Evolutionary conservation across 2,329 filamentous ascomycete genomes (phyloP), one percentile per base, ranked within the genome.

Genomic region (Lachnellula arida): DNA sequence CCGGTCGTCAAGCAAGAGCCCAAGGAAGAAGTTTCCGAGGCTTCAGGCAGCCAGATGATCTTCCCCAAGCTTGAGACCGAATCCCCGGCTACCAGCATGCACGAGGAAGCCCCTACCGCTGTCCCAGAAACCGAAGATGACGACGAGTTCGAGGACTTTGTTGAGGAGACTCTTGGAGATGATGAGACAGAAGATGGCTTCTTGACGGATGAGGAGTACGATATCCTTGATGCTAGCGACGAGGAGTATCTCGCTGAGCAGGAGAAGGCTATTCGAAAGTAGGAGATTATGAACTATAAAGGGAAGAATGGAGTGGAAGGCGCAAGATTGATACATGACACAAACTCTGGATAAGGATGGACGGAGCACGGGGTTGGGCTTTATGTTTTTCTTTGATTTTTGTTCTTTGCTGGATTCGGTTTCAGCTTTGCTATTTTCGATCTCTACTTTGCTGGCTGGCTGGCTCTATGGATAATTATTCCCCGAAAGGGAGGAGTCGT

Each of bases 1-100:
- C 50, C 60, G 46, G 51, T 60, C 35, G 46, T 68, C 32, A 68
- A 73, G 60, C 70, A 76, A 63, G 68, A 71, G 61, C 59, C 49
- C 58, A 68, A 62, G 63, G 63, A 71, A n/a, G 70, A 73, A 47
- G 60, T 69, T 22, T 61, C 56, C 28, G 60, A 68, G 23, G 60
- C 65, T 9, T 68, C 74, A 50, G 65, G 71, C 42, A 89, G 86
- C 73, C 84, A 86, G 66, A 97, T 97, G 91, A 92, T 97, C 70
- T 97, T 97, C 81, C 94, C 94, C 58, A 96, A 89, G 73, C 81
- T 97, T 40, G 91, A 96, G 65, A 96, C 95, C 76, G 94, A 97
- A 74, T 96, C 91, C 9, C 91, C 92, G 2, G 79, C 84, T 46
- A 80, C 87, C 19, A 96, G 91, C 75, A 81, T 88, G n/a, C 85